These are phyloP conservation scores for Aspergillus clavatus DNA, from an alignment of 2,329 filamentous ascomycete species.

Conservation along the genomic window DNA sequence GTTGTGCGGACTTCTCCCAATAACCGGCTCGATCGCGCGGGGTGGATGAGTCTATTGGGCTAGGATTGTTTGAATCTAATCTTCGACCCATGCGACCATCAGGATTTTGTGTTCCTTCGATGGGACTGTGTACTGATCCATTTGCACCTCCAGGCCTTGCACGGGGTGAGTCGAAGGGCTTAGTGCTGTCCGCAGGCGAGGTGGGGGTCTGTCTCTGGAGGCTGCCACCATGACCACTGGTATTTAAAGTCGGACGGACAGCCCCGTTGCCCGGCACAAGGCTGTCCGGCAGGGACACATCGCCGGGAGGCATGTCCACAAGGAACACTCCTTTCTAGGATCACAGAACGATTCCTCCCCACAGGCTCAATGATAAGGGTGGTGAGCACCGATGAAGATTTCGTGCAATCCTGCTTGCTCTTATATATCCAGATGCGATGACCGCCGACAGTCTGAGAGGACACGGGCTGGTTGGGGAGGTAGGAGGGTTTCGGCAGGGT, in stretches of 20 bases:
- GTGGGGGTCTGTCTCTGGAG: slow-evolving; percentile 38
- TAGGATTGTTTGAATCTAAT: slow-evolving; percentile 25
- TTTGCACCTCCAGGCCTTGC: slow-evolving; percentile 25
- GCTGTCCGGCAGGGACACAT: slow-evolving; percentile 38
- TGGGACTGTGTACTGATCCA: slow-evolving; percentile 15
- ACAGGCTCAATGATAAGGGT: too few relatives aligned
- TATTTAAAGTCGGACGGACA: slow-evolving; percentile 34
- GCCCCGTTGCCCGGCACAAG: slow-evolving; percentile 41
- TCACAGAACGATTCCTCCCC: slow-evolving; percentile 1
- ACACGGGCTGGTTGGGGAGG: background rate
- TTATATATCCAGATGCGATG: background rate
- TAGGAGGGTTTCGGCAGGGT: background rate
- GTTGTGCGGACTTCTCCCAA: slow-evolving; percentile 31
- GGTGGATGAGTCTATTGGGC: slow-evolving; percentile 19
- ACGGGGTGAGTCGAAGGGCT: slow-evolving; percentile 34
- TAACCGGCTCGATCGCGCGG: slow-evolving; percentile 26
- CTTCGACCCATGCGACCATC: slow-evolving; percentile 29
- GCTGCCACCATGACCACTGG: slow-evolving; percentile 31
- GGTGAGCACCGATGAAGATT: background rate
- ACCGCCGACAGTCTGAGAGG: background rate
- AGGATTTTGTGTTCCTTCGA: slow-evolving; percentile 24
- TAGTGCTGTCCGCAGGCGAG: slow-evolving; percentile 35
- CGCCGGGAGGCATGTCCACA: slow-evolving; percentile 40
- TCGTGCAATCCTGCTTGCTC: background rate
- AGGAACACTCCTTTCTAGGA: slow-evolving; percentile 13